These are phyloP conservation scores for Pseudocercospora pini-densiflorae DNA, from an alignment of 2,329 filamentous ascomycete genomes.

Conservation along the genomic window DNA sequence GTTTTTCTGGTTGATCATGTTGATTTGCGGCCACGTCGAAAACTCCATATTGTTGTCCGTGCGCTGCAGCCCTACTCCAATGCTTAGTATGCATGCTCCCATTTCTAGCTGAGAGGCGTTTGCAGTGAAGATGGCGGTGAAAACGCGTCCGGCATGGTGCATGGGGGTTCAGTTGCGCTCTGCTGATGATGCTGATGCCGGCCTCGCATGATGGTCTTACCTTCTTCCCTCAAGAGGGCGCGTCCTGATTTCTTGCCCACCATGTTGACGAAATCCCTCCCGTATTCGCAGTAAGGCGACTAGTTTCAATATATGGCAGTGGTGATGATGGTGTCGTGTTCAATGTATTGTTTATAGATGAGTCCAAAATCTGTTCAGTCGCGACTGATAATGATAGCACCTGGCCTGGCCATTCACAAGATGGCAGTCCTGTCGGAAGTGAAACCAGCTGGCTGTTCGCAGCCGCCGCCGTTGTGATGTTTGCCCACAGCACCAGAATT, in stretches of 20 bases:
- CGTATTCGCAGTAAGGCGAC: neutral
- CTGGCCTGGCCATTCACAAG: neutral
- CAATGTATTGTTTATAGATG: neutral
- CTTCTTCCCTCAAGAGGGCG: conserved; percentile 65
- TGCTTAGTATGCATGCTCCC: conserved; percentile 31
- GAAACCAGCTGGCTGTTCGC: neutral
- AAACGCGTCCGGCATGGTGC: conserved; percentile 15
- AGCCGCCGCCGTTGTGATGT: neutral
- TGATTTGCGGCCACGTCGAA: conserved; percentile 89
- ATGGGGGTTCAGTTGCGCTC: neutral
- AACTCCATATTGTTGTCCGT: conserved; percentile 99
- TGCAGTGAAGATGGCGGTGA: conserved; percentile 23
- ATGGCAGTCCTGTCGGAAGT: neutral
- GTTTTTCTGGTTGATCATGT: conserved; percentile 98
- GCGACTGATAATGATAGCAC: neutral
- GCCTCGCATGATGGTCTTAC: conserved; percentile 37
- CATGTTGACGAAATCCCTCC: conserved; percentile 49
- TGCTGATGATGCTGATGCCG: neutral
- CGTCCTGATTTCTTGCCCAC: conserved; percentile 70
- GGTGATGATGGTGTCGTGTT: neutral
- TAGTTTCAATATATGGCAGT: neutral
- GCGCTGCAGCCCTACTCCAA: conserved; percentile 74
- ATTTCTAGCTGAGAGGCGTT: conserved; percentile 23
- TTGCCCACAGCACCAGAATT: neutral
- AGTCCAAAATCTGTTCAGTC: neutral